Evolutionary conservation across 1,284 basidiomycete species (phyloP).

Genomic region (Wolfiporia cocos): DNA sequence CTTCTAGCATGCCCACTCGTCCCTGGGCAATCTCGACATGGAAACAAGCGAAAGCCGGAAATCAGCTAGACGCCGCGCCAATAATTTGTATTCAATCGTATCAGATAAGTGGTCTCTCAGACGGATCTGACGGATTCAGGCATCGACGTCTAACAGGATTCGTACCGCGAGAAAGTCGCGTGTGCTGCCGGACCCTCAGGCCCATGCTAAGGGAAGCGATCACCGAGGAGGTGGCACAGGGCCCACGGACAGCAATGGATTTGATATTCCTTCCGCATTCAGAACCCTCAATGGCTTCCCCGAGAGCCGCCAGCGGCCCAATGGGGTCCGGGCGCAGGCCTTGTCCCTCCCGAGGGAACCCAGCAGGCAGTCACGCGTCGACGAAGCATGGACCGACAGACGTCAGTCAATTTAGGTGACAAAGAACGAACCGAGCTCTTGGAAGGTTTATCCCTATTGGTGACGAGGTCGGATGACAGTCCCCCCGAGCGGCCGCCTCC

Average conservation of each 20-base stretch:
- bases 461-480: conserved; percentile 1
- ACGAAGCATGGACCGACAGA: neutral
- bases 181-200: neutral
- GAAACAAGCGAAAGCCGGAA: neutral
- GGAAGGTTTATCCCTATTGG: neutral
- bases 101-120: neutral
- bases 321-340: too few relatives aligned
- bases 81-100: neutral
- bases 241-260: too few relatives aligned
- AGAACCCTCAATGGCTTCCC: too few relatives aligned
- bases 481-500: neutral
- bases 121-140: neutral
- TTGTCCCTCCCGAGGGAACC: too few relatives aligned
- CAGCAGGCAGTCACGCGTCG: neutral
- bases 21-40: neutral
- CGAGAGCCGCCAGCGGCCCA: too few relatives aligned
- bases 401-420: neutral
- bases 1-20: neutral
- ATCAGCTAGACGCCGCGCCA: neutral
- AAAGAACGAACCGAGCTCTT: neutral
- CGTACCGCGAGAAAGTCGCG: neutral
- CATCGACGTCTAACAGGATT: neutral
- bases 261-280: too few relatives aligned
- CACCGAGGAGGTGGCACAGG: too few relatives aligned
- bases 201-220: too few relatives aligned